These are phyloP conservation scores for Handroanthus guayacan DNA, from an alignment of 257 asterid species.

Conservation along the genomic window DNA sequence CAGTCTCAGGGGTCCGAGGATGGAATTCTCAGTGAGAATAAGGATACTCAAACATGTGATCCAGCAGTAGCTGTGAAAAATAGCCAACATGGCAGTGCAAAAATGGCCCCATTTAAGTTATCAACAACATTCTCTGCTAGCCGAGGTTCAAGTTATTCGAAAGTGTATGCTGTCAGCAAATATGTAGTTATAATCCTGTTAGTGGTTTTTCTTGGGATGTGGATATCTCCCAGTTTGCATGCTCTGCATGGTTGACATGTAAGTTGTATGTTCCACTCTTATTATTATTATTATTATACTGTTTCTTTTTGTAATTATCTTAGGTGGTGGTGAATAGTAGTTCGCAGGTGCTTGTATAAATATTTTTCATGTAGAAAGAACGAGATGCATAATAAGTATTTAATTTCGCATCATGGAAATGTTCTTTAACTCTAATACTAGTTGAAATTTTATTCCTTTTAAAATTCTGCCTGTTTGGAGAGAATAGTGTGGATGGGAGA, in stretches of 20 bases:
- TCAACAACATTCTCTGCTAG: conserved; percentile 31
- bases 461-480: neutral
- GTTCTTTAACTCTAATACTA: neutral
- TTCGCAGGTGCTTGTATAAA: conserved; percentile 26
- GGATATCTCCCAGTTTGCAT: conserved; percentile 49
- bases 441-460: neutral
- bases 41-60: conserved; percentile 29
- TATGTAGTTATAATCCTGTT: conserved; percentile 47
- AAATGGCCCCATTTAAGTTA: conserved; percentile 28
- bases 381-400: conserved; percentile 11
- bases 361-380: conserved; percentile 29
- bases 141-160: conserved; percentile 27
- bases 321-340: conserved; percentile 16
- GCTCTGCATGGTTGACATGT: conserved; percentile 30
- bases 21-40: conserved; percentile 25
- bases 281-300: conserved; percentile 8
- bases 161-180: conserved; percentile 35
- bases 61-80: conserved; percentile 22
- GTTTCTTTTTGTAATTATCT: conserved; percentile 13
- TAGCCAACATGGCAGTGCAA: conserved; percentile 27
- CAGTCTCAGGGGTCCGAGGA: conserved; percentile 28
- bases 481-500: neutral
- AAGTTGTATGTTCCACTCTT: neutral
- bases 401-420: conserved; percentile 25
- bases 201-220: conserved; percentile 47